Evolutionary conservation across 1,284 basidiomycete genomes (phyloP), one percentile per base, ranked within the genome.

Genomic region (Ceratobasidium papillatum): DNA sequence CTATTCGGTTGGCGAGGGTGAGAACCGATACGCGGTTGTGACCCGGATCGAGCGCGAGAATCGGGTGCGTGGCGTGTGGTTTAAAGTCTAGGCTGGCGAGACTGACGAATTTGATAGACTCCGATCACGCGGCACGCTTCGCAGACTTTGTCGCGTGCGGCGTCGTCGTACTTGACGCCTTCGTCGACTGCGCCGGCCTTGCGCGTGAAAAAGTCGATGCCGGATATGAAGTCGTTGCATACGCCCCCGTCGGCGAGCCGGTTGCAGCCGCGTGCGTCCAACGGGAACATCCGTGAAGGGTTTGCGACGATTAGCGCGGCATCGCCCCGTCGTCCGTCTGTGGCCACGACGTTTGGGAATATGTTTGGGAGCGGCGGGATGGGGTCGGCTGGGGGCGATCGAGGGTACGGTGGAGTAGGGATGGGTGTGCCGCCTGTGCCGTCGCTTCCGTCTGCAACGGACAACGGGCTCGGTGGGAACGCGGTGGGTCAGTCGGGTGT

Each of bases 121-220:
- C 68, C 63, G 41, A 59, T 65, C 38, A 63, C 41, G 22, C 62
- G 62, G 14, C 72, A 64, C 77, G 52, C 78, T 77, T 22, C 41
- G 78, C 79, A 88, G 77, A 93, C 91, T 25, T 86, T 93, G 78
- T 90, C 90, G 43, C 91, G 91, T 64, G 89, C 90, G 7, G 90
- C 91, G 27, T 92, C 88, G 43, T 90, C 88, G 25, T 93, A 91
- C 82, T 86, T 91, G 68, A 86, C 86, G 38, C 86, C 86, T 27
- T 86, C 87, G 12, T 83, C 86, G 66, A 82, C 85, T 72, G 85
- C 76, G 34, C 56, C 75, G 52, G 54, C 75, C 27, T 86, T 97
- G 74, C 90, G 95, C 63, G 89, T 91, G 82, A 98, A 98, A 86
- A 97, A 97, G 84, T 96, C 94, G 19, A 98, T 98, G 96, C 96